Evolutionary conservation across 768 basidiomycete genomes (phyloP), one percentile per base, ranked within the genome.

Genomic region (Naganishia friedmannii): DNA sequence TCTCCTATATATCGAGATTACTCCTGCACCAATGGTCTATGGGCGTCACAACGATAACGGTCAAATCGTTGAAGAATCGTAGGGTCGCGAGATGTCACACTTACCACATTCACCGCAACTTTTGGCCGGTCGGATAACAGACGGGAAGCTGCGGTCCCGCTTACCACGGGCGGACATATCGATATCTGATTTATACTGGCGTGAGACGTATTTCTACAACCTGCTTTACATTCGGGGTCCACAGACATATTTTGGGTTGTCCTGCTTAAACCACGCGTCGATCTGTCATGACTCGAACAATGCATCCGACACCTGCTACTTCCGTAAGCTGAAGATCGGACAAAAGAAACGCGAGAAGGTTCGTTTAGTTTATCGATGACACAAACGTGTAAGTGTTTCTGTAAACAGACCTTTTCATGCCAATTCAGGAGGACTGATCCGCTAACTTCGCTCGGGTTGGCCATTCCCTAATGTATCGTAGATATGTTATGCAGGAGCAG

Each of bases 261-360:
- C 26, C 45, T 13, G 15, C 39, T 83, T 79, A 89, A 65, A 89
- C 85, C 53, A 83, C 80, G 74, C 85, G 82, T 51, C 88, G 84
- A 79, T 89, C 89, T 32, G 88, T 87, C 88, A 89, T 88, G 70
- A 87, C 88, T 71, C 93, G 85, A 73, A 96, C 93, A 80, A 97
- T 98, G 80, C 92, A 95, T 1, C 93, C 95, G 2, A 90, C 91
- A 19, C 95, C 94, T 15, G 93, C 93, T 17, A 90, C 87, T 79
- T 97, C 95, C 17, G 93, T 93, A 79, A 97, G 83, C 93, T 97
- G 75, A 42, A n/a, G 39, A 13, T 39, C 5, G 23, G 34, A 56
- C 51, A 65, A 37, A 51, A 21, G 3, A 6, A 53, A 29, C 29
- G 21, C 21, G 26, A 17, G 12, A n/a, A 17, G 31, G 17, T 4